phyloP scores from a whole-genome alignment of 768 basidiomycete species.

The Leccinum variicolor region DNA sequence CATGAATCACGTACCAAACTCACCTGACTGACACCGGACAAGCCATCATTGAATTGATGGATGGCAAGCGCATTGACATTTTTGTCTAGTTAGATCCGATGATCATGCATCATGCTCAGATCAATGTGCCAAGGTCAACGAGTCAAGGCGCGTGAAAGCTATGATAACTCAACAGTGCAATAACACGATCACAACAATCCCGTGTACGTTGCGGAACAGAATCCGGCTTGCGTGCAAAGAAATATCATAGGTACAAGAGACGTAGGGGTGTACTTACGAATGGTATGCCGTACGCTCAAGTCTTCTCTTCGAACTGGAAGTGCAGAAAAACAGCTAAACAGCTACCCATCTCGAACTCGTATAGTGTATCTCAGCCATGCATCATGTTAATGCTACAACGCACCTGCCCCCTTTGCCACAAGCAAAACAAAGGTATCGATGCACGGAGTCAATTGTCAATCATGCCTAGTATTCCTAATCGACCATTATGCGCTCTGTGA shows the following conservation, averaged over 20 bases:
- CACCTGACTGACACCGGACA: not conserved
- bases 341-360: slow-evolving; percentile 30
- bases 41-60: not conserved
- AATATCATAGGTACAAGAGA: slow-evolving; percentile 41
- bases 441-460: slow-evolving; percentile 15
- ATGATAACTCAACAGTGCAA: slow-evolving; percentile 25
- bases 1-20: not conserved
- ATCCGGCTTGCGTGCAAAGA: slow-evolving; percentile 20
- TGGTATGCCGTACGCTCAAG: slow-evolving; percentile 23
- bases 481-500: slow-evolving; percentile 82
- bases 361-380: slow-evolving; percentile 41
- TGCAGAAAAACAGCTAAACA: slow-evolving; percentile 16
- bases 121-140: slow-evolving; percentile 25
- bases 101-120: slow-evolving; percentile 9
- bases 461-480: slow-evolving; percentile 40
- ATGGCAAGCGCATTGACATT: not conserved
- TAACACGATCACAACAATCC: not conserved
- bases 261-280: slow-evolving; percentile 58
- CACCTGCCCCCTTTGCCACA: slow-evolving; percentile 49
- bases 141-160: slow-evolving; percentile 10
- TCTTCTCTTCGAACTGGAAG: slow-evolving; percentile 16
- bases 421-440: slow-evolving; percentile 27
- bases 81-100: not conserved
- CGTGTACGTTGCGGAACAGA: not conserved
- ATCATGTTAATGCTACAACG: slow-evolving; percentile 52